Evolutionary conservation across 2,329 filamentous ascomycete species (phyloP).

Genomic region (Salinomyces thailandicus): DNA sequence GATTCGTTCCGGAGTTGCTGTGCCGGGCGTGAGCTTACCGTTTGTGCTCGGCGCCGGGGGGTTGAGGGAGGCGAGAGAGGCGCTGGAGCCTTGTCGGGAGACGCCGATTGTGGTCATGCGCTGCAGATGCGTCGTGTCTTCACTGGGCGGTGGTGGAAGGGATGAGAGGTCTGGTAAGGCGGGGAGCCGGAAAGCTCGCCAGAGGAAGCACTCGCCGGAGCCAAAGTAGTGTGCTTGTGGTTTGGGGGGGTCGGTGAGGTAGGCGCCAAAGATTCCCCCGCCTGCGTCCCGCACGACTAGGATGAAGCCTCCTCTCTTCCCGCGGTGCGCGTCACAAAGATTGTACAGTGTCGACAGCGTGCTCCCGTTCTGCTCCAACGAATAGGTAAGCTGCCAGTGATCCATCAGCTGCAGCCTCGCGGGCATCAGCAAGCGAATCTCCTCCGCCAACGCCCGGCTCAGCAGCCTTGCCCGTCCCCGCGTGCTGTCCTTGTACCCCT

Average conservation of each 20-base stretch:
- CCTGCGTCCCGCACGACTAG: constrained; percentile 71
- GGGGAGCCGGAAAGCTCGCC: constrained; percentile 61
- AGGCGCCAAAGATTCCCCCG: constrained; percentile 79
- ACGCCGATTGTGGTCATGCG: constrained; percentile 50
- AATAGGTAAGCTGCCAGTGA: constrained; percentile 78
- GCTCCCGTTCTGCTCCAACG: constrained; percentile 82
- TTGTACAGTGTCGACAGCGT: constrained; percentile 79
- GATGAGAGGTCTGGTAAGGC: constrained; percentile 42
- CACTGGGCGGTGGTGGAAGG: constrained; percentile 59
- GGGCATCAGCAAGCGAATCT: constrained; percentile 81
- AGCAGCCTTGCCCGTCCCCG: constrained; percentile 54
- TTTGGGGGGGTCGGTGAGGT: constrained; percentile 79
- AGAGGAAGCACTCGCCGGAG: constrained; percentile 91
- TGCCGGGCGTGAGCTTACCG: constrained; percentile 9
- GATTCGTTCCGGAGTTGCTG: constrained; percentile 57
- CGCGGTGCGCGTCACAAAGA: constrained; percentile 57
- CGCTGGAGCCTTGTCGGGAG: constrained; percentile 16
- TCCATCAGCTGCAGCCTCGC: constrained; percentile 78
- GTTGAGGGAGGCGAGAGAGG: constrained; percentile 19
- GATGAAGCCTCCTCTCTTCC: constrained; percentile 71
- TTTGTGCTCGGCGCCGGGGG: constrained; percentile 7
- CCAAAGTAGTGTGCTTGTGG: constrained; percentile 80
- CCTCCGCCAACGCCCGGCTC: constrained; percentile 67
- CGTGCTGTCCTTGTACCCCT: constrained; percentile 54
- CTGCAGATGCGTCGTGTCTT: constrained; percentile 51